These are phyloP conservation scores for Nitzschia sp. DNA, from an alignment of 108 stramenopile genomes.

Conservation along the genomic window DNA sequence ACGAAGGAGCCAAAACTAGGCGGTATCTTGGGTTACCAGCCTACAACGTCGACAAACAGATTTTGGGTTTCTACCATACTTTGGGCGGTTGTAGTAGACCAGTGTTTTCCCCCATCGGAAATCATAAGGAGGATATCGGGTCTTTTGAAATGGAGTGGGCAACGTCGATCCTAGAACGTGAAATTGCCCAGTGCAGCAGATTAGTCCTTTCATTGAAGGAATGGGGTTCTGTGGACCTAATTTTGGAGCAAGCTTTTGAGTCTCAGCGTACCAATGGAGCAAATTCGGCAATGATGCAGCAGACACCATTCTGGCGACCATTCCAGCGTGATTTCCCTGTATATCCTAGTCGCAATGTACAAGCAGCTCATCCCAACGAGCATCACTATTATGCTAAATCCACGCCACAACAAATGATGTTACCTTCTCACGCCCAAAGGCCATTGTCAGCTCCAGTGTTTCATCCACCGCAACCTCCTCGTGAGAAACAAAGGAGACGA, in stretches of 20 bases:
- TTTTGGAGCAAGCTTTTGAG: constrained; percentile 49
- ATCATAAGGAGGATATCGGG: constrained; percentile 41
- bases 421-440: too few relatives aligned
- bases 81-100: constrained; percentile 16
- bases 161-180: constrained; percentile 44
- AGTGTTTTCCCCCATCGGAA: constrained; percentile 44
- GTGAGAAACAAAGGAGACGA: neutral
- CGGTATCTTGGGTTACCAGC: constrained; percentile 60
- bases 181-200: constrained; percentile 45
- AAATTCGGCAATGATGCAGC: too few relatives aligned
- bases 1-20: constrained; percentile 50
- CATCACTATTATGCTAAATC: too few relatives aligned
- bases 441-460: neutral
- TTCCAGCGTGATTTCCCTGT: too few relatives aligned
- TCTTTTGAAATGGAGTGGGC: constrained; percentile 47
- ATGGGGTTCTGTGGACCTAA: constrained; percentile 41
- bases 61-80: constrained; percentile 55
- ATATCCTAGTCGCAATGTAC: too few relatives aligned
- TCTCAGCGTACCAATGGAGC: constrained; percentile 25
- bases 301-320: too few relatives aligned
- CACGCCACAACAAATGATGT: too few relatives aligned
- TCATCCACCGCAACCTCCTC: constrained; percentile 4
- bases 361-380: too few relatives aligned
- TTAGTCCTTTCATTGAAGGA: constrained; percentile 52
- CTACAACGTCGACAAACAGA: constrained; percentile 45